phyloP scores from a whole-genome alignment of 768 basidiomycete species.

The Trametes gibbosa region DNA sequence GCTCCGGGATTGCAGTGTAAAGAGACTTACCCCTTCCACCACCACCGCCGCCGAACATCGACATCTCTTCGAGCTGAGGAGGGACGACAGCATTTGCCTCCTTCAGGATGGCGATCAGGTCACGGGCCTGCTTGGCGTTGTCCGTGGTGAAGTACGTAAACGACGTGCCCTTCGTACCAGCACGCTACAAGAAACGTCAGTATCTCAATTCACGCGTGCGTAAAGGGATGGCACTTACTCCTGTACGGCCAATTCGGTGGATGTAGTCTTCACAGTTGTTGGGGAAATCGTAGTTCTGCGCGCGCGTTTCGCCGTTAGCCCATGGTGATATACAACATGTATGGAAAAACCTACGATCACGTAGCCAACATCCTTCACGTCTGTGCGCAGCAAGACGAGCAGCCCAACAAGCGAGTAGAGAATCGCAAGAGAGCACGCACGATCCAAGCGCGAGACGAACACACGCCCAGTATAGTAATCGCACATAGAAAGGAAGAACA shows the following conservation, averaged over 20 bases:
- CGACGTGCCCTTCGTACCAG: conserved; percentile 86
- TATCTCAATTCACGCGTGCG: not conserved
- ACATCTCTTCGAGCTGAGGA: conserved; percentile 92
- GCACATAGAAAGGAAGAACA: conserved; percentile 29
- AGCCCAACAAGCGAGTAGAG: conserved; percentile 33
- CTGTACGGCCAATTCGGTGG: conserved; percentile 97
- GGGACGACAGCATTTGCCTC: conserved; percentile 88
- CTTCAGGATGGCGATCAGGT: conserved; percentile 79
- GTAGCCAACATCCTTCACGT: conserved; percentile 99
- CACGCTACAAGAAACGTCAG: conserved; percentile 52
- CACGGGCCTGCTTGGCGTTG: conserved; percentile 91
- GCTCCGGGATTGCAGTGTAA: not conserved
- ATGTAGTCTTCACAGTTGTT: conserved; percentile 99
- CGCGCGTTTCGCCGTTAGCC: not conserved
- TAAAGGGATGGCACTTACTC: conserved; percentile 52
- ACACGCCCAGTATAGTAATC: conserved; percentile 21
- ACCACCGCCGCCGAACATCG: conserved; percentile 79
- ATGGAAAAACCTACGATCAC: conserved; percentile 70
- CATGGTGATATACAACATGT: not conserved
- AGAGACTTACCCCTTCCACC: conserved; percentile 61
- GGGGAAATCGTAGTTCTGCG: conserved; percentile 94
- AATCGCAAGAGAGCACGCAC: conserved; percentile 24
- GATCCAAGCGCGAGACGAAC: conserved; percentile 20
- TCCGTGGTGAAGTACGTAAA: conserved; percentile 98
- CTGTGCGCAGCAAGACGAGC: conserved; percentile 46